phyloP scores from a whole-genome alignment of 768 basidiomycete species.

The Collybia mongolica region DNA sequence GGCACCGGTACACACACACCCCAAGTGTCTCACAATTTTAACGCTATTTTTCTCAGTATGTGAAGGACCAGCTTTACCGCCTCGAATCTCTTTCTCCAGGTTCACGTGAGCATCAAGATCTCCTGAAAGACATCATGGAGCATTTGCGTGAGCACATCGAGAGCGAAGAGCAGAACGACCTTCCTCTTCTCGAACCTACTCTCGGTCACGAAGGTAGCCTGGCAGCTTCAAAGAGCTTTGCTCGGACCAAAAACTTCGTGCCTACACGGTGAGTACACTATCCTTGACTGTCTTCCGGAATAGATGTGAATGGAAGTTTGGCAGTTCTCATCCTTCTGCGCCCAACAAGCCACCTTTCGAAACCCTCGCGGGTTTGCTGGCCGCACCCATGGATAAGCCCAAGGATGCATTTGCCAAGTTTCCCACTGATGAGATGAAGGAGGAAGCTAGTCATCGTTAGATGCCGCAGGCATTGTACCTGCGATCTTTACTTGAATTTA shows the following conservation, averaged over 20 bases:
- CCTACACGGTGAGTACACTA: conserved; percentile 51
- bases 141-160: conserved; percentile 53
- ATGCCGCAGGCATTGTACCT: too few relatives aligned
- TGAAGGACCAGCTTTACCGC: conserved; percentile 21
- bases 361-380: conserved; percentile 53
- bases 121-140: conserved; percentile 45
- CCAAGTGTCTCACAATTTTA: too few relatives aligned
- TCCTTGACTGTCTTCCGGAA: background rate
- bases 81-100: conserved; percentile 46
- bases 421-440: conserved; percentile 54
- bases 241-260: conserved; percentile 58
- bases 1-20: too few relatives aligned
- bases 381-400: conserved; percentile 57
- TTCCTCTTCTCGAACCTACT: conserved; percentile 49
- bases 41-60: too few relatives aligned
- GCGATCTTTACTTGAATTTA: too few relatives aligned
- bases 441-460: conserved; percentile 8
- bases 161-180: conserved; percentile 55
- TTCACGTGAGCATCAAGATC: conserved; percentile 37
- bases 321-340: conserved; percentile 47
- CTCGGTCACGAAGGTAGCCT: conserved; percentile 43
- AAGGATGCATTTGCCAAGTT: conserved; percentile 55
- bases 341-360: conserved; percentile 63
- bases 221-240: conserved; percentile 46
- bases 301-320: background rate